Conservation (phyloP, 176 grass and related monocot species). For the Triticum timopheevii region DNA sequence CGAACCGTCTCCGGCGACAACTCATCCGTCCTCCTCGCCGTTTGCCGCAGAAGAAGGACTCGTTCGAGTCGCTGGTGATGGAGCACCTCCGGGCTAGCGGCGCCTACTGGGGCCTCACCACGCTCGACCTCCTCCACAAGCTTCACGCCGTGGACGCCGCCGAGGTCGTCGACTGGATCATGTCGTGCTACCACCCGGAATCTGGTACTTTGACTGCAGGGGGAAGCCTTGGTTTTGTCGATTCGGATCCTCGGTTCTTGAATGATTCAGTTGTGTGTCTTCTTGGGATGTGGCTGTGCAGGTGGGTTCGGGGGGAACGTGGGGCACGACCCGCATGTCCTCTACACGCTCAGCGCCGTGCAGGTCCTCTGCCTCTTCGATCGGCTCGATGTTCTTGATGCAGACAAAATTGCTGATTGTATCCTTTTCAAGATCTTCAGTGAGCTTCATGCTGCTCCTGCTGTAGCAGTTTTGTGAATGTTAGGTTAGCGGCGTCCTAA, state of each 20-base stretch:
- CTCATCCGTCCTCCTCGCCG: not conserved
- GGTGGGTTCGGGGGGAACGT: slow-evolving; percentile 92
- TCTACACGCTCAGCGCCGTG: slow-evolving; percentile 76
- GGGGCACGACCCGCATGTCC: slow-evolving; percentile 74
- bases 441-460: not conserved
- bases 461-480: not conserved
- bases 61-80: slow-evolving; percentile 76
- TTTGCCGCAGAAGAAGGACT: slow-evolving; percentile 67
- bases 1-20: not conserved
- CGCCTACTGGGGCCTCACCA: slow-evolving; percentile 92
- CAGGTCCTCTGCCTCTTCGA: slow-evolving; percentile 85
- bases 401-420: slow-evolving; percentile 82
- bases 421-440: slow-evolving; percentile 43
- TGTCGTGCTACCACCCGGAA: slow-evolving; percentile 75
- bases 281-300: slow-evolving; percentile 30
- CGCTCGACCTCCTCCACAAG: slow-evolving; percentile 82
- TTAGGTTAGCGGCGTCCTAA: not conserved
- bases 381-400: slow-evolving; percentile 62
- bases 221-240: not conserved
- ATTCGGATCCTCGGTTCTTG: not conserved
- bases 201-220: slow-evolving; percentile 37
- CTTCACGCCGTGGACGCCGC: slow-evolving; percentile 57
- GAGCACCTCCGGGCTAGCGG: slow-evolving; percentile 86
- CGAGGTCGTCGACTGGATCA: slow-evolving; percentile 77
- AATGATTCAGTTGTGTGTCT: not conserved